These are phyloP conservation scores for Neonectria sp. DNA, from an alignment of 2,329 filamentous ascomycete genomes.

Conservation along the genomic window DNA sequence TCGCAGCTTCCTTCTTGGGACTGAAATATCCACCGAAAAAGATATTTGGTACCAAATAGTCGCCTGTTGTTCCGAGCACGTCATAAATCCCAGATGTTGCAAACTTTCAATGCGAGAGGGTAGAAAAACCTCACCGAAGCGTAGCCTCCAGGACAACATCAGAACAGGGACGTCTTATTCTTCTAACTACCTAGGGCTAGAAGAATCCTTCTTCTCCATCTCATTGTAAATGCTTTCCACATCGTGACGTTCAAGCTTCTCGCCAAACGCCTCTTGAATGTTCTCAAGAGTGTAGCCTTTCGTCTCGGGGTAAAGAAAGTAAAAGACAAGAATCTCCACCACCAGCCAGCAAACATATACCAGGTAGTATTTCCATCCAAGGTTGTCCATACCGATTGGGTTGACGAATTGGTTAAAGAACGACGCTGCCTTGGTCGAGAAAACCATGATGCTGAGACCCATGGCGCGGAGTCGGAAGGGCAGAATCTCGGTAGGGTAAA, in stretches of 20 bases:
- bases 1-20: constrained; percentile 19
- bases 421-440: constrained; percentile 32
- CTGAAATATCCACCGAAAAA: not conserved
- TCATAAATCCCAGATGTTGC: constrained; percentile 8
- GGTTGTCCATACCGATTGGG: constrained; percentile 45
- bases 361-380: constrained; percentile 41
- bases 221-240: constrained; percentile 22
- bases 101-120: not conserved
- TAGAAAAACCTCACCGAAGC: not conserved
- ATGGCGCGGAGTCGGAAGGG: constrained; percentile 35
- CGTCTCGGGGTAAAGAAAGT: constrained; percentile 62
- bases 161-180: not conserved
- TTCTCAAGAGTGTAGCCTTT: constrained; percentile 54
- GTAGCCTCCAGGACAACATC: not conserved
- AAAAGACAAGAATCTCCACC: constrained; percentile 47
- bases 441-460: constrained; percentile 32
- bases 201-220: constrained; percentile 19
- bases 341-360: constrained; percentile 44
- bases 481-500: constrained; percentile 34
- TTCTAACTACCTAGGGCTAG: not conserved
- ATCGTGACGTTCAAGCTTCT: constrained; percentile 3
- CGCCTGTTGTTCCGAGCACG: constrained; percentile 15
- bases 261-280: constrained; percentile 35
- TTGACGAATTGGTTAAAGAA: constrained; percentile 40
- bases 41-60: not conserved